Base-by-base conservation (phyloP, 2,329 filamentous ascomycete genomes). In the Colletotrichum sp. region DNA sequence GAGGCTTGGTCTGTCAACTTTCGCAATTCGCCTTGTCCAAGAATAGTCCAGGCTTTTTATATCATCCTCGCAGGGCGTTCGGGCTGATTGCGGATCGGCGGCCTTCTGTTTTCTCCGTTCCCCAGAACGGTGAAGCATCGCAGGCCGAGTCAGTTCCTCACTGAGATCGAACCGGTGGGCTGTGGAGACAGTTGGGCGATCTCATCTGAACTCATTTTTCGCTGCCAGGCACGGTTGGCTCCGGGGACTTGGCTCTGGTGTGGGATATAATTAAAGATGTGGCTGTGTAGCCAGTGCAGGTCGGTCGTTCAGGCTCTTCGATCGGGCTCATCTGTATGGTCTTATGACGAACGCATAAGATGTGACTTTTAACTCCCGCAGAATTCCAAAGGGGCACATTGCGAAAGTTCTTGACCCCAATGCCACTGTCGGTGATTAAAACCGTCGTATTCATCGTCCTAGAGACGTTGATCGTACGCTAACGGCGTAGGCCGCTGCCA, bases 391-490 rank as follows among this genome's bases (percentile, higher is more conserved):
- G 1, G 1, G 0, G 6, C 43, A 10, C 6, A 21, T n/a, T 48
- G n/a, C 6, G 6, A 48, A 21, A 2, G 10, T 52, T 0, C n/a
- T 52, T 0, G 10, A 52, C 4, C 2, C 1, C 0, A 13, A 0
- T 21, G 10, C 6, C 12, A 4, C 43, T 13, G 10, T 13, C 1
- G 43, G 0, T 8, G n/a, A 52, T 6, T 2, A 2, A 21, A 48
- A 48, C 3, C 10, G n/a, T 4, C 43, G 1, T 21, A 7, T 13
- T 48, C n/a, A 13, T 3, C 4, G 1, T 13, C 10, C 10, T 18
- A 4, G n/a, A 21, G 43, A 21, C 3, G n/a, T 4, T 48, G 3
- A 48, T 21, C 10, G n/a, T n/a, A 5, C 0, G 43, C n/a, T 2
- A 4, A 52, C n/a, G 10, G 43, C n/a, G 43, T 24, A 21, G 10